Evolutionary conservation across 2,329 filamentous ascomycete species (phyloP), one percentile per base, ranked within the genome.

Genomic region (Cordyceps cateniannulata): DNA sequence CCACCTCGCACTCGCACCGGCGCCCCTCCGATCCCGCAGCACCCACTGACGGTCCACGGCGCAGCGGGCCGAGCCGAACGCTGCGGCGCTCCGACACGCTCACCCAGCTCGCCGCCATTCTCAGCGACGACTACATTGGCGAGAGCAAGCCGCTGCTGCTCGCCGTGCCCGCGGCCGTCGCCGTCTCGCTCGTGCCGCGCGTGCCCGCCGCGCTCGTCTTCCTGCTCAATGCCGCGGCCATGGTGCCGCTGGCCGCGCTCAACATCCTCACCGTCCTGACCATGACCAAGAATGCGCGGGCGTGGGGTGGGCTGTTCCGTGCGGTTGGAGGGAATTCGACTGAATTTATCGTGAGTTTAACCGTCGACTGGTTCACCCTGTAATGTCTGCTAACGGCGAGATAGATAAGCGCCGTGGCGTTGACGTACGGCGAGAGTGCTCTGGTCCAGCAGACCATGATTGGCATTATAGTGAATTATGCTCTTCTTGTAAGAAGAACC

Each of bases 391-490:
- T 38, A 14, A 5, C 20, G 16, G 12, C 32, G 6, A 50, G 16
- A 12, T 10, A 61, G 59, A 54, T 61, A 20, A 51, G 59, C 49
- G 53, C 53, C 24, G 47, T 57, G 22, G 52, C 59, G 24, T 32
- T 61, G 29, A 22, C 12, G 3, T 47, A 52, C 12, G 59, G 52
- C 45, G 47, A 56, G 52, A 56, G 59, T 22, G 44, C 52, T 12
- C 52, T 64, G 3, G 62, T 61, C 14, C 62, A 63, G 24, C 56
- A 62, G 44, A 55, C 59, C 22, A 63, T 63, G 59, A 64, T 64
- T 47, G 63, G 63, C 27, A 64, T 62, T 38, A 61, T 63, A 22
- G 38, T 64, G 7, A 64, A 60, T 12, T 64, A 64, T 47, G 55
- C 59, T 16, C 59, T 61, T 20, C 47, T 61, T 12, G 59, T 61